These are phyloP conservation scores for Aulographum hederae DNA, from an alignment of 2,329 filamentous ascomycete genomes.

Conservation along the genomic window DNA sequence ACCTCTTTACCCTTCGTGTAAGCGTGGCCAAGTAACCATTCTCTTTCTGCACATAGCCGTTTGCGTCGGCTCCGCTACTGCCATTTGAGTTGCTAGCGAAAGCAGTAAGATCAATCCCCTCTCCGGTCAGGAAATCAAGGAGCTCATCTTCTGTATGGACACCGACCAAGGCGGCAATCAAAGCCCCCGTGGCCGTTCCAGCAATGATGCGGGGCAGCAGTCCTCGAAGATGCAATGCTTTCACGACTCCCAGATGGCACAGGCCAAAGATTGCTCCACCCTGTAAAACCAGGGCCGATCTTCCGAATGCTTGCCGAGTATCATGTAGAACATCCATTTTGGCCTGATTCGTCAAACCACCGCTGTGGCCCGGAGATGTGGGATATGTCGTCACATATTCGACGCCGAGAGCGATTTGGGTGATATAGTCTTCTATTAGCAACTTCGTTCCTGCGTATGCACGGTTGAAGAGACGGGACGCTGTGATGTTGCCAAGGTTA, in stretches of 20 bases:
- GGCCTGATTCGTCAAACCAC: slow-evolving; percentile 47
- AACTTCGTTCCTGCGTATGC: slow-evolving; percentile 80
- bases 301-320: slow-evolving; percentile 71
- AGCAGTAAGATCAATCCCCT: slow-evolving; percentile 65
- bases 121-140: slow-evolving; percentile 55
- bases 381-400: slow-evolving; percentile 55
- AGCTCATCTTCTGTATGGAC: slow-evolving; percentile 79
- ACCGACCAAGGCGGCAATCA: slow-evolving; percentile 76
- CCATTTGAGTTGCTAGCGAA: slow-evolving; percentile 35
- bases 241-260: slow-evolving; percentile 80
- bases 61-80: slow-evolving; percentile 5
- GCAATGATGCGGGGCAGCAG: slow-evolving; percentile 79
- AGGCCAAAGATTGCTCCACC: slow-evolving; percentile 83
- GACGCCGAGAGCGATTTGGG: slow-evolving; percentile 64
- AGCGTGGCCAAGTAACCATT: slow-evolving; percentile 29
- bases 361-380: slow-evolving; percentile 28
- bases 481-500: slow-evolving; percentile 82
- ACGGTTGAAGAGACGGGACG: slow-evolving; percentile 63
- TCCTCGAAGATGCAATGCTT: slow-evolving; percentile 63
- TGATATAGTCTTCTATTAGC: slow-evolving; percentile 80
- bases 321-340: slow-evolving; percentile 80
- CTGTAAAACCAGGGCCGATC: slow-evolving; percentile 71
- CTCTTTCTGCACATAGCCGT: slow-evolving; percentile 8
- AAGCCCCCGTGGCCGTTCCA: slow-evolving; percentile 73
- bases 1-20: slow-evolving; percentile 46